phyloP scores from a whole-genome alignment of 345 rosid species.

The Eutrema japonicum region DNA sequence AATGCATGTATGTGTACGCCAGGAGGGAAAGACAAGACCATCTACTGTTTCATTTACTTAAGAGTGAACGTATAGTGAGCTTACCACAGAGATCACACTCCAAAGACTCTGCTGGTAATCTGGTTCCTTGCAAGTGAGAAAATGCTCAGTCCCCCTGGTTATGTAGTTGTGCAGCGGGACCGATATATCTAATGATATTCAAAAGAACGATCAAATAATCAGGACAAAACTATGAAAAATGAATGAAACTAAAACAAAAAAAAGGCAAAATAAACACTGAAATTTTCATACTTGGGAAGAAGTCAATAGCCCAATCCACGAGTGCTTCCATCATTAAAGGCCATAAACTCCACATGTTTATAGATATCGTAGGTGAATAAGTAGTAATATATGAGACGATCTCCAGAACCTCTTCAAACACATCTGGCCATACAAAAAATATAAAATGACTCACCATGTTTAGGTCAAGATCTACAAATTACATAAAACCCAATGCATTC shows the following conservation, averaged over 20 bases:
- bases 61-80: conserved; percentile 40
- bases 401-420: conserved; percentile 98
- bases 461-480: conserved; percentile 17
- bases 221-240: conserved; percentile 6
- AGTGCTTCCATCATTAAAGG: conserved; percentile 93
- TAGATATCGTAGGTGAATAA: conserved; percentile 87
- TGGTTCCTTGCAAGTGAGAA: conserved; percentile 85
- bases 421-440: conserved; percentile 59
- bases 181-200: conserved; percentile 67
- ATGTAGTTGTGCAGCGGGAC: conserved; percentile 96
- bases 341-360: conserved; percentile 99
- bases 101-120: conserved; percentile 97
- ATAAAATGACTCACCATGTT: conserved; percentile 15
- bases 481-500: conserved; percentile 9
- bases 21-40: conserved; percentile 2
- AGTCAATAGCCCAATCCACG: conserved; percentile 97
- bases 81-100: conserved; percentile 83
- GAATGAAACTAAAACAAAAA: background rate
- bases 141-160: conserved; percentile 87
- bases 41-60: background rate
- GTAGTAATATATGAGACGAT: conserved; percentile 94
- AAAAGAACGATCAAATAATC: conserved; percentile 13
- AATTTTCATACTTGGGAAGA: conserved; percentile 71
- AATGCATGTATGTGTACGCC: background rate
- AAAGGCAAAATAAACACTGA: background rate